Evolutionary conservation across 495 filamentous ascomycete genomes (phyloP).

Genomic region (Penicillium herquei): DNA sequence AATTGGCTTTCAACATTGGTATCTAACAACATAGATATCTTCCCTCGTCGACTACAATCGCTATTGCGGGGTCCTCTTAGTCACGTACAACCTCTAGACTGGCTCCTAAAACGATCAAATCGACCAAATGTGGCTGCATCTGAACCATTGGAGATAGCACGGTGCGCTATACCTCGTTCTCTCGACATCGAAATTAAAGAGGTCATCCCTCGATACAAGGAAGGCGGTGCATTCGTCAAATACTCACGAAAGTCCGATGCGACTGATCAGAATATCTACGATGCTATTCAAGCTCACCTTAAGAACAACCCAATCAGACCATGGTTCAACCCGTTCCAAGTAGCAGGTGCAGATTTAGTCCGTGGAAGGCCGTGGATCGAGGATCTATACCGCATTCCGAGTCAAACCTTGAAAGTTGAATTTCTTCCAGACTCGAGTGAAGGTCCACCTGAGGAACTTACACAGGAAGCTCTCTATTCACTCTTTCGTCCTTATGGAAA

Average conservation of each 20-base stretch:
- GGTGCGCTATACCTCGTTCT: slow-evolving; percentile 56
- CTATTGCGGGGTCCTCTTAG: slow-evolving; percentile 59
- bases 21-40: slow-evolving; percentile 61
- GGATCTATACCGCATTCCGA: slow-evolving; percentile 83
- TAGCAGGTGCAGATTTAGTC: slow-evolving; percentile 67
- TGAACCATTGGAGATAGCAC: slow-evolving; percentile 64
- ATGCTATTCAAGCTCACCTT: slow-evolving; percentile 52
- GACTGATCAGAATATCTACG: slow-evolving; percentile 57
- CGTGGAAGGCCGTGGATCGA: slow-evolving; percentile 91
- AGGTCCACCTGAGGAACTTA: slow-evolving; percentile 66
- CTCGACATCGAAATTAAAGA: slow-evolving; percentile 70
- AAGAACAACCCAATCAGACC: slow-evolving; percentile 72
- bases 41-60: slow-evolving; percentile 74
- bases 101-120: slow-evolving; percentile 63
- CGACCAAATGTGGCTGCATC: slow-evolving; percentile 54
- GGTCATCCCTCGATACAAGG: slow-evolving; percentile 78
- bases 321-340: slow-evolving; percentile 83
- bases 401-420: slow-evolving; percentile 71
- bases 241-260: slow-evolving; percentile 61
- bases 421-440: slow-evolving; percentile 72
- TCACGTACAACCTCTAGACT: slow-evolving; percentile 54
- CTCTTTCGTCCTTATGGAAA: slow-evolving; percentile 91
- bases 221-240: slow-evolving; percentile 93
- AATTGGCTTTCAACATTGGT: background rate
- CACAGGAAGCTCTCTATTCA: slow-evolving; percentile 80